phyloP scores from a whole-genome alignment of 1,284 basidiomycete species.

The Marasmius sp. region DNA sequence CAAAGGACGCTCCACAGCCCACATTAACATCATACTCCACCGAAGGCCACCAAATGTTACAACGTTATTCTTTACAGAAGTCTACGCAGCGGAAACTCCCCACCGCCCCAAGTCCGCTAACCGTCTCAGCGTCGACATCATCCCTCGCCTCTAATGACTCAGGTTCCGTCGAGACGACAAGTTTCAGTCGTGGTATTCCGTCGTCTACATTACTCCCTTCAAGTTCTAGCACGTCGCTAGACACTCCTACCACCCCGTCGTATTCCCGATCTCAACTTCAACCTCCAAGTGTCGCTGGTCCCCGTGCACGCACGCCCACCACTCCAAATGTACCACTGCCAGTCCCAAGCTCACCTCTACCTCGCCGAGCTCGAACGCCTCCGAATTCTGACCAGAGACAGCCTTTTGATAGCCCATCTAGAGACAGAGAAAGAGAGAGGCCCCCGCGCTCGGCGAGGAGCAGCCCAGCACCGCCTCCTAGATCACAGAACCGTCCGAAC shows the following conservation, averaged over 20 bases:
- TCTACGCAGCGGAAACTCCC: conserved; percentile 11
- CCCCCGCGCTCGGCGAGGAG: conserved; percentile 32
- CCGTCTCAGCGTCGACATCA: neutral
- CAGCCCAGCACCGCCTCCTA: conserved; percentile 43
- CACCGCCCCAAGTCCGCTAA: neutral
- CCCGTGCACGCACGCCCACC: conserved; percentile 3
- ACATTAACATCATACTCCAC: conserved; percentile 19
- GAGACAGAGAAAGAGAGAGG: conserved; percentile 19
- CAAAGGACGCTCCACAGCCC: conserved; percentile 34
- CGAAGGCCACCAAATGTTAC: conserved; percentile 1
- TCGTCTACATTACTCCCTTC: neutral
- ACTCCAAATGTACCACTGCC: neutral
- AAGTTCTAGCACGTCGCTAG: neutral
- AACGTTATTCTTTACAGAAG: neutral
- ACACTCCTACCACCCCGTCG: neutral
- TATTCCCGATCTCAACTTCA: neutral
- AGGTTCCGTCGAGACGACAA: too few species aligned
- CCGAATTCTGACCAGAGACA: conserved; percentile 19
- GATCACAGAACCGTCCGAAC: conserved; percentile 63
- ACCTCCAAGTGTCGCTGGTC: neutral
- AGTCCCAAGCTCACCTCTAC: conserved; percentile 28
- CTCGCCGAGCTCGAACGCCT: conserved; percentile 29
- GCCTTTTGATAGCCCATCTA: conserved; percentile 9
- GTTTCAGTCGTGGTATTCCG: neutral
- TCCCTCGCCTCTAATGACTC: neutral